Conservation (phyloP, 1,284 basidiomycete species). For the Vanrija pseudolonga region DNA sequence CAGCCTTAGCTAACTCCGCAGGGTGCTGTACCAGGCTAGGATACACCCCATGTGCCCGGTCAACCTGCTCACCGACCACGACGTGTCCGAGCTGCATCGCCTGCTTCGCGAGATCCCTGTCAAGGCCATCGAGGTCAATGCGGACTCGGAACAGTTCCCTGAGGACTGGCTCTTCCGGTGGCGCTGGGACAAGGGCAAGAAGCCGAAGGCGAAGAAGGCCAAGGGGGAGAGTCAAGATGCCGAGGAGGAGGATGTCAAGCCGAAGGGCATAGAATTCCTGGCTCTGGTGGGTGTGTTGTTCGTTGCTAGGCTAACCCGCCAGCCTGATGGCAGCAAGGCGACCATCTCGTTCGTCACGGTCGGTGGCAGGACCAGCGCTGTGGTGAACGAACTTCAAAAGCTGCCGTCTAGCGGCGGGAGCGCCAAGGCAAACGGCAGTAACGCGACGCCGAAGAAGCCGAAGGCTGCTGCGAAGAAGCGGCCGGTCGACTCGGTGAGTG, state of each 20-base stretch:
- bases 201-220: slow-evolving; percentile 42
- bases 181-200: slow-evolving; percentile 68
- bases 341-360: slow-evolving; percentile 75
- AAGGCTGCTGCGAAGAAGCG: slow-evolving; percentile 3
- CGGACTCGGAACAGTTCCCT: slow-evolving; percentile 68
- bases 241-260: slow-evolving; percentile 29
- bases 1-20: slow-evolving; percentile 30
- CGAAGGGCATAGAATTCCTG: slow-evolving; percentile 48
- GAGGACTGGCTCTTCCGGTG: slow-evolving; percentile 50
- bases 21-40: slow-evolving; percentile 71
- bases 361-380: slow-evolving; percentile 74
- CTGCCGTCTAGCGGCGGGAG: slow-evolving; percentile 45
- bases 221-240: slow-evolving; percentile 9
- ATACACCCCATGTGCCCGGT: slow-evolving; percentile 72
- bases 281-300: slow-evolving; percentile 54
- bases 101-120: slow-evolving; percentile 61
- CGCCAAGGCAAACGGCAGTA: slow-evolving; percentile 40
- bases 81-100: slow-evolving; percentile 58
- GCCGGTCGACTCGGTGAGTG: too few species aligned
- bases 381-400: slow-evolving; percentile 64
- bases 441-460: slow-evolving; percentile 22
- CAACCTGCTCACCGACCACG: slow-evolving; percentile 56
- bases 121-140: slow-evolving; percentile 66
- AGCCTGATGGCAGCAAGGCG: slow-evolving; percentile 68
- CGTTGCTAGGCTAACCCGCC: not conserved